These are phyloP conservation scores for Lachnellula arida DNA, from an alignment of 2,329 filamentous ascomycete genomes.

Conservation along the genomic window DNA sequence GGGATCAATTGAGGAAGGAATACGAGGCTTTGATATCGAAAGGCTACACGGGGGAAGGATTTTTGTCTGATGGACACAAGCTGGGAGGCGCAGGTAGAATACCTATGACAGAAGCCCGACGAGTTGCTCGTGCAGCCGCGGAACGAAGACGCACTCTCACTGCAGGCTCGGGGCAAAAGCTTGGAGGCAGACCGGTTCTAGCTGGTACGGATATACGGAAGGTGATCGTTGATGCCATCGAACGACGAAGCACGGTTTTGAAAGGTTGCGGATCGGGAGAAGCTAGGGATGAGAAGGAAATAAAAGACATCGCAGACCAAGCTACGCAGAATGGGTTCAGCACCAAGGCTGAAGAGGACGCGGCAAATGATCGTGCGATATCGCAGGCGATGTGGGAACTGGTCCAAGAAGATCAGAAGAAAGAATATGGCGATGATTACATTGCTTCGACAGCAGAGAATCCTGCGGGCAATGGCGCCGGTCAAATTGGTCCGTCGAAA, in stretches of 20 bases:
- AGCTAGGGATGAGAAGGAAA: conserved; percentile 59
- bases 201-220: conserved; percentile 64
- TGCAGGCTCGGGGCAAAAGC: conserved; percentile 61
- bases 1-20: conserved; percentile 86
- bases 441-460: conserved; percentile 27
- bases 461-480: conserved; percentile 31
- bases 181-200: conserved; percentile 60
- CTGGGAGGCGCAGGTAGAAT: conserved; percentile 68
- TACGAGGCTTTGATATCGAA: conserved; percentile 70
- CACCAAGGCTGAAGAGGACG: conserved; percentile 81
- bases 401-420: conserved; percentile 65
- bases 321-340: conserved; percentile 70
- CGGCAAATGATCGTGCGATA: conserved; percentile 83
- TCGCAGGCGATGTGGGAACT: conserved; percentile 81
- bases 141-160: conserved; percentile 60
- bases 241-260: conserved; percentile 61
- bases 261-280: conserved; percentile 63
- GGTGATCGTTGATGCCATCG: conserved; percentile 67
- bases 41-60: conserved; percentile 88
- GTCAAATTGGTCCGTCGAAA: conserved; percentile 13
- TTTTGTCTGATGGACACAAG: conserved; percentile 68
- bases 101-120: conserved; percentile 68
- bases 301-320: conserved; percentile 57
- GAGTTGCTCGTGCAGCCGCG: conserved; percentile 68
- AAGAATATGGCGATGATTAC: conserved; percentile 27